Evolutionary conservation across 1,139 yeast species (phyloP), one percentile per base, ranked within the genome.

Genomic region (Magnusiomyces fungicola): DNA sequence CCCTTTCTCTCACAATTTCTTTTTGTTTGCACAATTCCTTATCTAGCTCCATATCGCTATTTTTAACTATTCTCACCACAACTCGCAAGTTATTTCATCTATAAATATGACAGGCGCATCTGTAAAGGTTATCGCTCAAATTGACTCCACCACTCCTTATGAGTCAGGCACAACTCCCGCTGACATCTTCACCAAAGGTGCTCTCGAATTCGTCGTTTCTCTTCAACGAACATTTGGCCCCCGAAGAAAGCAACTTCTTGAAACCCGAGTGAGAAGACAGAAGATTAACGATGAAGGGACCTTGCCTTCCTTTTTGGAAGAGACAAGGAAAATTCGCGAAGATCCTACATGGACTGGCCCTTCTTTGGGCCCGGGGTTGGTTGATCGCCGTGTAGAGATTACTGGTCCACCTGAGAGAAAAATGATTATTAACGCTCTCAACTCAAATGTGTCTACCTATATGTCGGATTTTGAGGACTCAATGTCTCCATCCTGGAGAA

Each of bases 401-500:
- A 88, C 96, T 30, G 96, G 96, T 43, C 96, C 96, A 30, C 79
- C 84, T 38, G 86, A 81, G 62, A 72, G 87, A 60, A 80, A 81
- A 61, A 81, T 81, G 88, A 81, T 81, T 54, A 78, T 81, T 67
- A 81, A 81, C 60, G 88, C 87, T 7, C 73, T 81, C 64, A 81
- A 81, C 68, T 77, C 86, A 9, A 72, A 72, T 49, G 86, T 80
- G 46, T 82, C 83, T 52, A 80, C 86, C 38, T 81, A 81, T 65
- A 81, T 81, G 88, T 82, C 84, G 49, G 88, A 81, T 66, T 79
- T 81, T 58, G 88, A 81, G 65, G 85, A 85, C 64, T 69, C 65
- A 25, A 80, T 86, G 61, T 80, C 96, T 22, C 96, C 96, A 58
- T 87, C 96, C 27, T 88, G 96, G 96, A 72, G 71, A 55, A 87